Evolutionary conservation across 2,329 filamentous ascomycete genomes (phyloP).

Genomic region (Aspergillus ibericus): DNA sequence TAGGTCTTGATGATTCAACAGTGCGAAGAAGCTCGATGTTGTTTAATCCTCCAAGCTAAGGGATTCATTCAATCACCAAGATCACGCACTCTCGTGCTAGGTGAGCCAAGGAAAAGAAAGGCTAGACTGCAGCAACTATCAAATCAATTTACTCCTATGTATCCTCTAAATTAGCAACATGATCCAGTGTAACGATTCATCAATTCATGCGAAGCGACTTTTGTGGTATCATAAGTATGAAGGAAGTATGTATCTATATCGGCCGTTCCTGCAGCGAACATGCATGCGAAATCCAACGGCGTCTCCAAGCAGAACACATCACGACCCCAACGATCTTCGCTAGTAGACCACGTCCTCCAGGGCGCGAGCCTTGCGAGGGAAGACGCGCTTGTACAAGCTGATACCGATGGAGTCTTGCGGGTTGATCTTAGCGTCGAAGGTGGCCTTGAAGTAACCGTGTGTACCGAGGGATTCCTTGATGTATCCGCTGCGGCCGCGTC

Average conservation of each 20-base stretch:
- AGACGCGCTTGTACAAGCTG: constrained; percentile 82
- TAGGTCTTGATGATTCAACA: too few species aligned
- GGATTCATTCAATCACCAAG: too few species aligned
- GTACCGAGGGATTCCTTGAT: constrained; percentile 94
- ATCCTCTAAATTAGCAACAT: neutral
- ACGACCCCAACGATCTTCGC: constrained; percentile 6
- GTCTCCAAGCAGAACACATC: neutral
- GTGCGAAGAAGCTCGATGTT: too few species aligned
- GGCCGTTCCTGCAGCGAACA: neutral
- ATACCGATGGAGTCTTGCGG: constrained; percentile 92
- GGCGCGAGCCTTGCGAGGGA: constrained; percentile 66
- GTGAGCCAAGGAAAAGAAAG: too few species aligned
- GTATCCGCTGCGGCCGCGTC: constrained; percentile 80
- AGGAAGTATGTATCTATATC: neutral
- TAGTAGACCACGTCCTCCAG: constrained; percentile 39
- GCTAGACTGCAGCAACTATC: too few species aligned
- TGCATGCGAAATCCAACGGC: neutral
- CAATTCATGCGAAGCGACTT: constrained; percentile 23
- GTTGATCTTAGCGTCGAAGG: constrained; percentile 93
- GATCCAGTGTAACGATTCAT: constrained; percentile 18
- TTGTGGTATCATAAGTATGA: constrained; percentile 27
- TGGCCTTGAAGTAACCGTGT: constrained; percentile 99
- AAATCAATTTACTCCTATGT: too few species aligned
- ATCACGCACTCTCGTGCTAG: too few species aligned
- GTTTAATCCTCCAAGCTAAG: too few species aligned